Percentiles rank a stretch among this genome's conserved stretches.
Evolutionary conservation across 768 basidiomycete genomes (phyloP).

Genomic region (Suillus variegatus): DNA sequence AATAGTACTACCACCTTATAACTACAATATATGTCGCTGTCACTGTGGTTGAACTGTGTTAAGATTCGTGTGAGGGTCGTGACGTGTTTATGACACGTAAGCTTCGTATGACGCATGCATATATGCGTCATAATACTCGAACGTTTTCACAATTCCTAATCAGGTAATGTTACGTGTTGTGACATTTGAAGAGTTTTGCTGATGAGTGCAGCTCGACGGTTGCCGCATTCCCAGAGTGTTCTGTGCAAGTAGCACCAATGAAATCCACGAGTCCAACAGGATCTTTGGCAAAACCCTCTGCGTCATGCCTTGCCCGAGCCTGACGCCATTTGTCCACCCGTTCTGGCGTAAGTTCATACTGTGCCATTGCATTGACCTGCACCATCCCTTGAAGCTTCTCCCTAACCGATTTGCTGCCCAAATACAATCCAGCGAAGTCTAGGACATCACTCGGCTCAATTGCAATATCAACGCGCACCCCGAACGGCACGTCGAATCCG

Average conservation of each 20-base stretch:
- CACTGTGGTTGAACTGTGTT: no score
- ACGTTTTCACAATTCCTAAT: no score
- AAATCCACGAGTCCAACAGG: neutral
- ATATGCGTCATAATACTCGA: no score
- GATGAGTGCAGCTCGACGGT: neutral
- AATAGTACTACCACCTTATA: no score
- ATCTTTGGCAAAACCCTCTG: neutral
- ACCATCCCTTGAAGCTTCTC: neutral
- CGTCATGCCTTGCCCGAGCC: neutral
- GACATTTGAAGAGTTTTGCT: no score
- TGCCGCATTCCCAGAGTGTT: neutral
- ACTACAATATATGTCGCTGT: no score
- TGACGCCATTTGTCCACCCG: neutral
- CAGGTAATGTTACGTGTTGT: no score
- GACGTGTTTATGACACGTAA: no score
- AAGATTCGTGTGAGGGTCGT: no score
- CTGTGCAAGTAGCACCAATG: neutral
- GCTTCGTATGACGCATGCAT: no score
- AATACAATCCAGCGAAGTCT: neutral
- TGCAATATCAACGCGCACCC: neutral
- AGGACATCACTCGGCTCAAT: neutral
- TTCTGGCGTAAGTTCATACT: neutral
- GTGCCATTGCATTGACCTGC: neutral
- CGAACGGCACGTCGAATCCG: neutral
- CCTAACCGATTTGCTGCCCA: neutral